These are phyloP conservation scores for Calycina marina DNA, from an alignment of 2,329 filamentous ascomycete species.

Conservation along the genomic window DNA sequence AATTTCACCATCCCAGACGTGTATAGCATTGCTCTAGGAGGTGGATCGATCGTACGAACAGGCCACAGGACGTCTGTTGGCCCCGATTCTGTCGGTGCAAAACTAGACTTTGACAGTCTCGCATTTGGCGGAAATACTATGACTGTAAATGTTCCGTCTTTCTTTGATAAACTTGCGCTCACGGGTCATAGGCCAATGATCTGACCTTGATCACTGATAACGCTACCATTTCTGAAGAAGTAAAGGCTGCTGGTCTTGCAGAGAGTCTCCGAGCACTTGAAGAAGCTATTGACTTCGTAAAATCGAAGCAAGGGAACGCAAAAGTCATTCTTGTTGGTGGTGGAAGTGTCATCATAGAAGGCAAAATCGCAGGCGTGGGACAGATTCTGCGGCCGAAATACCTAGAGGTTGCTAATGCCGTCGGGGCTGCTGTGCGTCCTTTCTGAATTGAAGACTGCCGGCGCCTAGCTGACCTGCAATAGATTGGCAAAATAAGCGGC, in stretches of 20 bases:
- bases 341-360: conserved; percentile 33
- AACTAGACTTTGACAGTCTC: conserved; percentile 31
- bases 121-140: conserved; percentile 38
- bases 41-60: conserved; percentile 31
- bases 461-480: conserved; percentile 1
- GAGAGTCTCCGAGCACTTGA: conserved; percentile 31
- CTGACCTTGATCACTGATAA: conserved; percentile 6
- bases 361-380: conserved; percentile 33
- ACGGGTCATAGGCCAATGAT: conserved; percentile 21
- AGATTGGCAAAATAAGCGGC: conserved; percentile 20
- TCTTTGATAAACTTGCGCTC: too few relatives aligned
- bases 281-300: conserved; percentile 38
- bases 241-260: conserved; percentile 8
- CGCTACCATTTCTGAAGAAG: conserved; percentile 5
- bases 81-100: conserved; percentile 40
- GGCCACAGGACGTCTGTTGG: conserved; percentile 38
- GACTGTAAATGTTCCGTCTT: conserved; percentile 31
- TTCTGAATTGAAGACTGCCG: neutral
- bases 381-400: conserved; percentile 35
- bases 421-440: conserved; percentile 38
- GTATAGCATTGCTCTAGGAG: conserved; percentile 40
- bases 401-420: conserved; percentile 42
- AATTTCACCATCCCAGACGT: conserved; percentile 44
- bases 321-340: conserved; percentile 42
- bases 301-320: conserved; percentile 36